Conservation (phyloP, 225 moss, liverwort and hornwort genomes). For the Straminergon stramineum region DNA sequence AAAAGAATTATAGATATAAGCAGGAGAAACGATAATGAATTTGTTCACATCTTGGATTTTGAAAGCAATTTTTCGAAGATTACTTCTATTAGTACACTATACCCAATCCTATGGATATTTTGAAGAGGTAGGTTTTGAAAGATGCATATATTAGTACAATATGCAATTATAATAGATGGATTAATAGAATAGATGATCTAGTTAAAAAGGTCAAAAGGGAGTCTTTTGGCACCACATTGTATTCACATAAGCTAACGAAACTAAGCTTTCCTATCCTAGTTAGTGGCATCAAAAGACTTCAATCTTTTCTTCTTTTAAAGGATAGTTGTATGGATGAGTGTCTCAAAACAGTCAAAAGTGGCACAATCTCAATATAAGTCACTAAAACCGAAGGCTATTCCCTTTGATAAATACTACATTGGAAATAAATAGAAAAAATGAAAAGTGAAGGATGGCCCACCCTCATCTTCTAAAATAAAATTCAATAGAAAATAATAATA, state of each 20-base stretch:
- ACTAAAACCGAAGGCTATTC: too few species aligned
- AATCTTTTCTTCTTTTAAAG: background rate
- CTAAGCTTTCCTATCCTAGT: background rate
- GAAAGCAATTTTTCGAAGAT: background rate
- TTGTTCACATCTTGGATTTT: background rate
- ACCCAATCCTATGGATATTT: background rate
- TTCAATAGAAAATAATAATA: too few species aligned
- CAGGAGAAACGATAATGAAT: background rate
- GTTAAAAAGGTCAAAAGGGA: background rate
- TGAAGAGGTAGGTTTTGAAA: background rate
- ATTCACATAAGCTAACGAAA: accelerated
- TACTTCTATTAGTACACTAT: background rate
- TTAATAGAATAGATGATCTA: background rate
- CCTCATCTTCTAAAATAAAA: too few species aligned
- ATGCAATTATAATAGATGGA: too few species aligned
- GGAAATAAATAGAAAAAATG: too few species aligned
- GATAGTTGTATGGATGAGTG: too few species aligned
- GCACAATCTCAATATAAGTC: too few species aligned
- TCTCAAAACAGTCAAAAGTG: too few species aligned
- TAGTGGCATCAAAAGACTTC: background rate
- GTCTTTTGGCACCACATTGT: background rate
- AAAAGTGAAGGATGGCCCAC: too few species aligned
- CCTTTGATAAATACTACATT: too few species aligned
- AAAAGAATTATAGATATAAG: background rate
- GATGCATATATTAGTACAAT: background rate